Conservation (phyloP, 1,139 yeast species). For the Suhomyces anneliseae region DNA sequence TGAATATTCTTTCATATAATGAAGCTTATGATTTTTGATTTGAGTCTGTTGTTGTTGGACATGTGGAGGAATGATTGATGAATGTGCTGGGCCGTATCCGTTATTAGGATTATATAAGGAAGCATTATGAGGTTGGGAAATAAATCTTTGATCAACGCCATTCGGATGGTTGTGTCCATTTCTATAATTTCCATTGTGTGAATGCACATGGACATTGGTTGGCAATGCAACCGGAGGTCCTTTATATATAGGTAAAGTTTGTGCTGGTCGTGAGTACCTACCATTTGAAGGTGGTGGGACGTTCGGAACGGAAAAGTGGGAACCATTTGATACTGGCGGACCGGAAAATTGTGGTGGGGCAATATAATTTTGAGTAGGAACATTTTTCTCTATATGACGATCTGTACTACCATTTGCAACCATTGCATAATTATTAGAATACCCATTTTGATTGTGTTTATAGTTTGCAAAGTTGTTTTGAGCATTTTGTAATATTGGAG, state of each 20-base stretch:
- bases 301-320: neutral
- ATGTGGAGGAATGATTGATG: conserved; percentile 16
- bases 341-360: neutral
- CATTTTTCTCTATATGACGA: neutral
- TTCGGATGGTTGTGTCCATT: neutral
- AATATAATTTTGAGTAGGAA: neutral
- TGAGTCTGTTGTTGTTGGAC: conserved; percentile 18
- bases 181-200: conserved; percentile 1
- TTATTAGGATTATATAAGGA: conserved; percentile 1
- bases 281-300: neutral
- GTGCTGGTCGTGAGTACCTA: conserved; percentile 12
- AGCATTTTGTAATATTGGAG: neutral
- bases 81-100: conserved; percentile 14
- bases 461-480: neutral
- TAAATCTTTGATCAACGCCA: neutral
- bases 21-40: conserved; percentile 29
- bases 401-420: neutral
- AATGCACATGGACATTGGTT: conserved; percentile 9
- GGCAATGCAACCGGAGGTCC: conserved; percentile 11
- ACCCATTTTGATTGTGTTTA: neutral
- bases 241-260: conserved; percentile 7
- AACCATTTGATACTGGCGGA: neutral
- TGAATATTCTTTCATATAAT: conserved; percentile 43
- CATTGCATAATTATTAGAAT: neutral
- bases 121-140: neutral